Base-by-base conservation (phyloP, 805 yeast genomes). In the Candida maltosa region DNA sequence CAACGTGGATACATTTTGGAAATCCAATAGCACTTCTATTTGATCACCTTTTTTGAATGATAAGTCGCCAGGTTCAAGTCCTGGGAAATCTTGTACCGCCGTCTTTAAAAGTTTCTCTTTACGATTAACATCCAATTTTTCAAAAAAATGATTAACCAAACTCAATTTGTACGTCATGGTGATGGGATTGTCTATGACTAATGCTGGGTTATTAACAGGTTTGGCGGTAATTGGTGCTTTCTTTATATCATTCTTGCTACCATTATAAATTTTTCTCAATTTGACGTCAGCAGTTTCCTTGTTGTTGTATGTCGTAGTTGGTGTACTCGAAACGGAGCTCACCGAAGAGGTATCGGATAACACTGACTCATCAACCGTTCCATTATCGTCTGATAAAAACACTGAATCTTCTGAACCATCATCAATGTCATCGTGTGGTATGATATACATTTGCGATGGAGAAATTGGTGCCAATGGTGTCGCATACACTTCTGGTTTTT, bases 41-140 rank as follows among this genome's bases (percentile, higher is more conserved):
- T 37, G 27, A 26, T 65, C 69, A 20, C 66, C 69, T 24, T 47
- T 38, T 5, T 50, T 40, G 34, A 66, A 60, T 4, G 68, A 50
- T 28, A 66, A 51, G 33, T 66, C 71, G 2, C 70, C 73, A 1
- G 65, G 54, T 33, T 56, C 50, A 12, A 31, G 44, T 1, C 70
- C 70, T 6, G 37, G 39, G 36, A 62, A 66, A 37, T 47, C 54
- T 36, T 44, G 36, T 29, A 45, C 47, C 9, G 56, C 55, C 5
- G 12, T 23, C 15, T 20, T 16, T n/a, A n/a, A n/a, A n/a, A n/a
- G n/a, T n/a, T n/a, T n/a, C n/a, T n/a, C n/a, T n/a, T n/a, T n/a
- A n/a, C n/a, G n/a, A n/a, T n/a, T n/a, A 17, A 26, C 27, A 37
- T 38, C 24, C 3, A 55, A 15, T 17, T 46, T 45, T 11, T 40